Conservation (phyloP, 176 grass and related monocot genomes). For the Triticum aestivum region DNA sequence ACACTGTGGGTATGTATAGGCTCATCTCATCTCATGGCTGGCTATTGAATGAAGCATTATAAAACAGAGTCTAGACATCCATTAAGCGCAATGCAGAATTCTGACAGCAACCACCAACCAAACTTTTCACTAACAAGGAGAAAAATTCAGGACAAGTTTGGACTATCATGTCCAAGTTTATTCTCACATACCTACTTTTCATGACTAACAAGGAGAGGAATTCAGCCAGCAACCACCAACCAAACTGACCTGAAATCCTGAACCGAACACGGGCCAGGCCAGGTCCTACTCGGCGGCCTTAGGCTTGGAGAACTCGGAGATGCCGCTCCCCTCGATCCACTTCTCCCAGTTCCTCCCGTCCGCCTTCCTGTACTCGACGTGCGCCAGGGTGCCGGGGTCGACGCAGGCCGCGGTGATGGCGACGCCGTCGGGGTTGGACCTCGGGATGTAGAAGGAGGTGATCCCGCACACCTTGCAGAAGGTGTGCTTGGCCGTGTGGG, state of each 20-base stretch:
- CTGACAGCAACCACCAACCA: too few relatives aligned
- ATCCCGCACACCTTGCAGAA: slow-evolving; percentile 88
- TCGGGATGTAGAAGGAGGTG: slow-evolving; percentile 79
- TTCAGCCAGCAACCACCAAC: background rate
- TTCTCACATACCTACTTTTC: background rate
- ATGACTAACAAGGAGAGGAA: background rate
- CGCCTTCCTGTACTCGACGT: slow-evolving; percentile 51
- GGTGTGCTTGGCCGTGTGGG: slow-evolving; percentile 74
- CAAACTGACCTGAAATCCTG: slow-evolving; percentile 6
- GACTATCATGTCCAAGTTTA: background rate
- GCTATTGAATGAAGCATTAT: background rate
- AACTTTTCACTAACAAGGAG: too few relatives aligned
- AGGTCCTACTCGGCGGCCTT: background rate
- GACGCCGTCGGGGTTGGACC: slow-evolving; percentile 75
- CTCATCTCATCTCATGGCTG: background rate
- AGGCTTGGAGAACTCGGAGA: slow-evolving; percentile 51
- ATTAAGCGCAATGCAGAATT: background rate
- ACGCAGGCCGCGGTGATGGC: slow-evolving; percentile 67
- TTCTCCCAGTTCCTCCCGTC: slow-evolving; percentile 77
- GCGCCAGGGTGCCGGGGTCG: slow-evolving; percentile 61
- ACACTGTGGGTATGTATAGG: background rate
- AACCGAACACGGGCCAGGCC: background rate
- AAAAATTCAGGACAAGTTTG: too few relatives aligned
- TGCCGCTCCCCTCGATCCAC: slow-evolving; percentile 31
- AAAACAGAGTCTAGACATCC: background rate